These are phyloP conservation scores for Gossypium bickii DNA, from an alignment of 345 rosid genomes.

Conservation along the genomic window DNA sequence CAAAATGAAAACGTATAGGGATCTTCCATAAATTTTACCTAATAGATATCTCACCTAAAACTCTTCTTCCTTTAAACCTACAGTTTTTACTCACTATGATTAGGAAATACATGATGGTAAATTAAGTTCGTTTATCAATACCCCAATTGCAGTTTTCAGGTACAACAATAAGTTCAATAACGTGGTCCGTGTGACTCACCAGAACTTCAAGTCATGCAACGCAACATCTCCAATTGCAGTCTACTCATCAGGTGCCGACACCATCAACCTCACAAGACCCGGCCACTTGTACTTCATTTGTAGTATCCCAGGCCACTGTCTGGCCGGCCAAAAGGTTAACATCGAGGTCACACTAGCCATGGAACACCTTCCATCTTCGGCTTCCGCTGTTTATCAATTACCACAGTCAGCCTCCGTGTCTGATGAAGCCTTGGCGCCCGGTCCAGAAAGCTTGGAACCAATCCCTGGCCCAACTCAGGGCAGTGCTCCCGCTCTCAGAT, in stretches of 20 bases:
- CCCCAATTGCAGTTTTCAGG: constrained; percentile 15
- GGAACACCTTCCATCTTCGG: not conserved
- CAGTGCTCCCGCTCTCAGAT: not conserved
- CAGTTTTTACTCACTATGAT: not conserved
- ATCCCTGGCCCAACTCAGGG: not conserved
- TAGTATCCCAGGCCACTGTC: constrained; percentile 18
- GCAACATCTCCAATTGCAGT: constrained; percentile 1
- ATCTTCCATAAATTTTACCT: not conserved
- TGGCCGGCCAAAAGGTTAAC: constrained; percentile 13
- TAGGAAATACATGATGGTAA: not conserved
- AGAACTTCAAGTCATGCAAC: constrained; percentile 9
- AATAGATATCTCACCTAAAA: not conserved
- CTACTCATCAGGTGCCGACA: constrained; percentile 16
- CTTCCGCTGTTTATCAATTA: not conserved
- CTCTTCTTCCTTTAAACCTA: not conserved
- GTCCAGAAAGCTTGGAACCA: not conserved
- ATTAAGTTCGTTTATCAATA: not conserved
- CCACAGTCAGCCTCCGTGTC: not conserved
- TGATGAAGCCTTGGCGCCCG: constrained; percentile 1
- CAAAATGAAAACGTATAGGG: too few relatives aligned
- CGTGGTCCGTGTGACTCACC: constrained; percentile 16
- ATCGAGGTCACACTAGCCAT: constrained; percentile 7
- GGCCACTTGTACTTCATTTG: constrained; percentile 22
- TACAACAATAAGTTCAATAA: constrained; percentile 8
- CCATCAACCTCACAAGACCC: not conserved